phyloP scores from a whole-genome alignment of 1,139 yeast species.

The Chernovozyma sophiae-reginae region DNA sequence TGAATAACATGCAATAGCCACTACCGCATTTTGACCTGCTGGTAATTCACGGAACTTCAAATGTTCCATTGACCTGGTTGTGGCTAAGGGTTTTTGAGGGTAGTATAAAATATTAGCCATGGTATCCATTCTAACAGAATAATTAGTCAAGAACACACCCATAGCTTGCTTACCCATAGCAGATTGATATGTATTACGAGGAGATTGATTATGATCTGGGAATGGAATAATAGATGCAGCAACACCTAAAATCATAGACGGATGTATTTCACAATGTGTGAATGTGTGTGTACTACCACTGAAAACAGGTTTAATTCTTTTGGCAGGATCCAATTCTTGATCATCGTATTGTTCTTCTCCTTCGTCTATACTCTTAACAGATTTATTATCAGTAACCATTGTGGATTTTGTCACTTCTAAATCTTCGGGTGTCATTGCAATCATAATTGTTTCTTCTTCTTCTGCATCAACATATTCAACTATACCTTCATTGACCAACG shows the following conservation, averaged over 20 bases:
- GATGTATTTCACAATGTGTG: conserved; percentile 99
- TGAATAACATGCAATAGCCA: conserved; percentile 95
- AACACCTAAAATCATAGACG: conserved; percentile 97
- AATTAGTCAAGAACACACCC: conserved; percentile 98
- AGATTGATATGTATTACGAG: conserved; percentile 98
- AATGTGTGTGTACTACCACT: conserved; percentile 74
- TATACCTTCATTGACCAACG: conserved; percentile 78
- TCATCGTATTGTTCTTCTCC: conserved; percentile 44
- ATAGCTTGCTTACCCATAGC: conserved; percentile 99
- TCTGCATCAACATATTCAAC: conserved; percentile 96
- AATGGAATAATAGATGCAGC: conserved; percentile 98
- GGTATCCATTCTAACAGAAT: conserved; percentile 97
- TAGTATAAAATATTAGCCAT: conserved; percentile 97
- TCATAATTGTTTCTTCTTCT: conserved; percentile 96
- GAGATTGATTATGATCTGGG: conserved; percentile 99
- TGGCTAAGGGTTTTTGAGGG: conserved; percentile 98
- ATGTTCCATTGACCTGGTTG: conserved; percentile 98
- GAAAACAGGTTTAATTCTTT: conserved; percentile 74
- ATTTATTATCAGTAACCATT: conserved; percentile 41
- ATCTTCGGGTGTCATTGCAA: conserved; percentile 99
- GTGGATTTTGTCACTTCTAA: conserved; percentile 61
- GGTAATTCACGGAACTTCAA: conserved; percentile 96
- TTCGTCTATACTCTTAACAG: conserved; percentile 40
- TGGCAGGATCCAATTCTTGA: conserved; percentile 67
- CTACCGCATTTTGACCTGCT: conserved; percentile 98